Base-by-base conservation (phyloP, 352 stramenopile genomes). In the Phytophthora multivora region DNA sequence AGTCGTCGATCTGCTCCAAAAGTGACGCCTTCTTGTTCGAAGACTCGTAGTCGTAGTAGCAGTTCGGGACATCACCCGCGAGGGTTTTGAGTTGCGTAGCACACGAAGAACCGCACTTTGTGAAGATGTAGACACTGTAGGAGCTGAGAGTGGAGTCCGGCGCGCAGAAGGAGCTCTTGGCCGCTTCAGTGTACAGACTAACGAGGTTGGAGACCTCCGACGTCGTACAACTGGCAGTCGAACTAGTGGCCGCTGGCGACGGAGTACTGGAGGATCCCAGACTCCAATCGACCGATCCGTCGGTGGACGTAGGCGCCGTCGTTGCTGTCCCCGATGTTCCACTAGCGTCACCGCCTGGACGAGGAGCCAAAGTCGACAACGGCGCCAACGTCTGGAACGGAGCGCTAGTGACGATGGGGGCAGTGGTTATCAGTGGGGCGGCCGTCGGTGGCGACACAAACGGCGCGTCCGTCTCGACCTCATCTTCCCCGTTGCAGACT, bases 1-100 rank as follows among this genome's bases (percentile, higher is more conserved):
- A 66, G 6, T 26, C 41, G 16, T 55, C 51, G 11, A 56, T 66
- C 47, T 52, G 7, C 5, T 41, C 16, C 9, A 58, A 38, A 16
- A 69, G 18, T 10, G 39, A 33, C 16, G 59, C 10, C 62, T 79
- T 75, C 54, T 68, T 73, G 45, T 75, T 79, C 4, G 40, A 55
- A 10, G 12, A 51, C 16, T 58, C 61, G 59, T 71, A 69, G 38
- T 64, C 51, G 41, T 73, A 73, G 43, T 69, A 70, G 54, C 66
- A 79, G 51, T 79, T 52, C 19, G 66, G 66, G 10, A 79, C 31
- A 10, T 66, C 47, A 5, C 33, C n/a, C 2, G 57, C 70, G 0
- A 79, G 62, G 8, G n/a, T 23, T 30, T 48, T 39, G 21, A 79
- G 25, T 49, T 41, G 28, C 0, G 46, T 46, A 0, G 63, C 70